phyloP scores from a whole-genome alignment of 2,329 filamentous ascomycete genomes.

The Claviceps pazoutovae region DNA sequence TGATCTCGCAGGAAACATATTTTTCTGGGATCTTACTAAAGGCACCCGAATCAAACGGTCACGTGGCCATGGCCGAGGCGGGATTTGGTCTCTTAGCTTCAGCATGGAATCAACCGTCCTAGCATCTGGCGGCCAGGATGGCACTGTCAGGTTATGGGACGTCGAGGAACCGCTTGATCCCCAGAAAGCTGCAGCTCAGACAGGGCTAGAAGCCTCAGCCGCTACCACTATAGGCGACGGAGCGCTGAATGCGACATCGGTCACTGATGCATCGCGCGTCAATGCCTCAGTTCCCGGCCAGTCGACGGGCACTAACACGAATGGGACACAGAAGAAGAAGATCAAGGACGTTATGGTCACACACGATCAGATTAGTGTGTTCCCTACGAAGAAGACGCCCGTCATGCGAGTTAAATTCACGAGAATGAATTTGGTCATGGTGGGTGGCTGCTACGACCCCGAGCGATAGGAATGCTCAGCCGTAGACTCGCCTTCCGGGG shows the following conservation, averaged over 20 bases:
- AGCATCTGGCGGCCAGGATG: slow-evolving; percentile 80
- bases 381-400: slow-evolving; percentile 90
- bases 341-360: slow-evolving; percentile 82
- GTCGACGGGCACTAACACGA: slow-evolving; percentile 13
- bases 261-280: slow-evolving; percentile 15
- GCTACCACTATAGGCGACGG: slow-evolving; percentile 31
- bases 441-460: slow-evolving; percentile 57
- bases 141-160: slow-evolving; percentile 90
- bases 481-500: slow-evolving; percentile 2
- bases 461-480: slow-evolving; percentile 23
- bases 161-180: slow-evolving; percentile 59
- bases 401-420: slow-evolving; percentile 91
- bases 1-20: slow-evolving; percentile 76
- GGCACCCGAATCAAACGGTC: slow-evolving; percentile 82
- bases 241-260: slow-evolving; percentile 14
- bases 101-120: slow-evolving; percentile 84
- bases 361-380: slow-evolving; percentile 86
- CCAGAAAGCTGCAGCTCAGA: slow-evolving; percentile 38
- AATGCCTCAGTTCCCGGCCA: slow-evolving; percentile 11
- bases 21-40: slow-evolving; percentile 87
- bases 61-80: slow-evolving; percentile 83
- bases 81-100: slow-evolving; percentile 87
- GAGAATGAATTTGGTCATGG: slow-evolving; percentile 84
- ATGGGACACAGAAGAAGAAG: slow-evolving; percentile 50
- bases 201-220: slow-evolving; percentile 27